These are phyloP conservation scores for Eremochloa ophiuroides DNA, from an alignment of 176 grass and related monocot genomes.

Conservation along the genomic window DNA sequence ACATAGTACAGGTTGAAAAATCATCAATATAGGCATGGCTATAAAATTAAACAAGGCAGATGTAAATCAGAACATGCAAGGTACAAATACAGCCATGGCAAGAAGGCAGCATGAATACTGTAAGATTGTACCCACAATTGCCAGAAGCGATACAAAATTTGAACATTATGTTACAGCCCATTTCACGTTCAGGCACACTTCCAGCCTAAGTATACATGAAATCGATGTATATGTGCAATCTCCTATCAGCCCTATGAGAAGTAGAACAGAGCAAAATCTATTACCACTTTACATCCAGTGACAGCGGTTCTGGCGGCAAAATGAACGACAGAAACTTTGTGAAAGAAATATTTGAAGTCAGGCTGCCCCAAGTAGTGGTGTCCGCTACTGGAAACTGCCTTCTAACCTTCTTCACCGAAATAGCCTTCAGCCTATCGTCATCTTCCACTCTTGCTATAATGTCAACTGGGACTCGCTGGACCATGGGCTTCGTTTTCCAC, in stretches of 20 bases:
- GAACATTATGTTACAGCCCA: slow-evolving; percentile 15
- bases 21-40: neutral
- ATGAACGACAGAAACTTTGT: slow-evolving; percentile 64
- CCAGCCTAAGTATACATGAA: slow-evolving; percentile 34
- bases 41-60: neutral
- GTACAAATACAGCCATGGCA: neutral
- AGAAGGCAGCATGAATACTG: neutral
- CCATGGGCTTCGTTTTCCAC: slow-evolving; percentile 72
- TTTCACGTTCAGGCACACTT: slow-evolving; percentile 3
- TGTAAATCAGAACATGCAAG: neutral
- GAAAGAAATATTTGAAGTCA: slow-evolving; percentile 84
- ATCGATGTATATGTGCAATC: slow-evolving; percentile 33
- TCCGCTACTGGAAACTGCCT: slow-evolving; percentile 37
- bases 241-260: slow-evolving; percentile 25
- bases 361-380: slow-evolving; percentile 67
- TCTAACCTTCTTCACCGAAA: slow-evolving; percentile 64
- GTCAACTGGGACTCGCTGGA: slow-evolving; percentile 47
- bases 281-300: slow-evolving; percentile 88
- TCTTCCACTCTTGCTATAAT: slow-evolving; percentile 61
- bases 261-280: neutral
- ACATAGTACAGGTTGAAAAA: neutral
- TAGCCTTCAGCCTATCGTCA: slow-evolving; percentile 50
- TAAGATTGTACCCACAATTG: neutral
- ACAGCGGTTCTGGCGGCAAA: slow-evolving; percentile 71
- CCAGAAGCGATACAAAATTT: slow-evolving; percentile 25